Conservation (phyloP, 2,329 filamentous ascomycete species). For the Basipetospora chlamydospora region DNA sequence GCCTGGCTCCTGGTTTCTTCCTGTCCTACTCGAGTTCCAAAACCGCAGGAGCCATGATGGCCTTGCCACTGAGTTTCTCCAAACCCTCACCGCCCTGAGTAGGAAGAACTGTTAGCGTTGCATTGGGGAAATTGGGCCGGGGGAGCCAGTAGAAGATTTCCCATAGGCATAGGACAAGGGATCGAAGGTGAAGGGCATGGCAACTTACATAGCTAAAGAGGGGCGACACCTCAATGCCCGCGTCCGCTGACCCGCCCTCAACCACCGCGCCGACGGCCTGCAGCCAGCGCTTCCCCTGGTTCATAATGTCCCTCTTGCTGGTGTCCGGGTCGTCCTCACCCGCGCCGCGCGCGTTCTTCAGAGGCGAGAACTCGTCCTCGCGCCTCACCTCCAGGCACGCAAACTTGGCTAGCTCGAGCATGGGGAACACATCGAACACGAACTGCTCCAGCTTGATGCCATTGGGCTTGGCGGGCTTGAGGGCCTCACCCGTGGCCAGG, state of each 20-base stretch:
- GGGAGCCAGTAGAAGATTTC: too few relatives aligned
- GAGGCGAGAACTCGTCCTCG: conserved; percentile 93
- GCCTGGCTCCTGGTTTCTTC: too few relatives aligned
- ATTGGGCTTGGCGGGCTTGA: conserved; percentile 91
- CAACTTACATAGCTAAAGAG: conserved; percentile 92
- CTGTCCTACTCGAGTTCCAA: conserved; percentile 2
- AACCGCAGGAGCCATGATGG: conserved; percentile 36
- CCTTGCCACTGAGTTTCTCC: conserved; percentile 37
- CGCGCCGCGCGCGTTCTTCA: conserved; percentile 80
- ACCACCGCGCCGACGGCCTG: conserved; percentile 65
- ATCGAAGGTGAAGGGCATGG: too few relatives aligned
- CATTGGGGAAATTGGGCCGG: too few relatives aligned
- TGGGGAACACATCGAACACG: conserved; percentile 95
- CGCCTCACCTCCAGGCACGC: conserved; percentile 91
- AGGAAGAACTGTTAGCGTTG: conserved; percentile 10
- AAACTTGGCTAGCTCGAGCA: conserved; percentile 70
- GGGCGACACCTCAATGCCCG: conserved; percentile 80
- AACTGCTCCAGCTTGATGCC: conserved; percentile 99
- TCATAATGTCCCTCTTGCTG: conserved; percentile 78
- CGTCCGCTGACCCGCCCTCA: conserved; percentile 43
- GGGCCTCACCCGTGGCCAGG: conserved; percentile 56
- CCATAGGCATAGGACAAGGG: too few relatives aligned
- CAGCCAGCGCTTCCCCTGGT: conserved; percentile 77
- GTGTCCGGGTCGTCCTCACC: conserved; percentile 91
- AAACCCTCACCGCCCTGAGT: conserved; percentile 50